Conservation (phyloP, 345 rosid species). For the Triadica sebifera region DNA sequence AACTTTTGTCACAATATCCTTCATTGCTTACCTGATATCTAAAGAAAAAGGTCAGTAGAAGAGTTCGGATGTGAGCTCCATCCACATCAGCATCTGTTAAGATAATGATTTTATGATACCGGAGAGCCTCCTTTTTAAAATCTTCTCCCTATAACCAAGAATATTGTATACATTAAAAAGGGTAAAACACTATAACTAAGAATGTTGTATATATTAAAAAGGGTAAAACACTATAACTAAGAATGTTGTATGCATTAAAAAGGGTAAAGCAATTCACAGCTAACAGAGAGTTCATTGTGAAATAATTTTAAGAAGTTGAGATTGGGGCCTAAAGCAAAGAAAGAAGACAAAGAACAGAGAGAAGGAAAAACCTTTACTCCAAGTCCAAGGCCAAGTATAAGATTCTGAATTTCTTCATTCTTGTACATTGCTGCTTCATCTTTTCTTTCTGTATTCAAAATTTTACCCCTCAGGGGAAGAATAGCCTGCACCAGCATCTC, state of each 20-base stretch:
- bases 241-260: no score
- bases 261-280: constrained; percentile 1
- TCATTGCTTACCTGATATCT: constrained; percentile 80
- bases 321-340: neutral
- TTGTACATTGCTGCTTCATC: constrained; percentile 99
- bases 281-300: neutral
- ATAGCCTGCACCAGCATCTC: constrained; percentile 61
- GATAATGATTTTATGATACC: constrained; percentile 93
- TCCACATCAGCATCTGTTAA: constrained; percentile 99
- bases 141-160: constrained; percentile 76
- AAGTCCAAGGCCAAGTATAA: constrained; percentile 91
- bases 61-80: constrained; percentile 98
- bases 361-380: constrained; percentile 83
- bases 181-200: neutral
- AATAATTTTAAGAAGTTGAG: neutral
- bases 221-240: neutral
- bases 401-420: constrained; percentile 95
- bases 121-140: constrained; percentile 73
- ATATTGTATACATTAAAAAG: constrained; percentile 10
- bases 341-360: neutral
- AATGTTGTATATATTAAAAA: no score
- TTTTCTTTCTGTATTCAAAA: constrained; percentile 85
- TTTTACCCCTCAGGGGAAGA: constrained; percentile 97
- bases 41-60: constrained; percentile 86
- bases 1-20: constrained; percentile 1